Evolutionary conservation across 2,329 filamentous ascomycete species (phyloP).

Genomic region (Calcarisporium arbuscula): DNA sequence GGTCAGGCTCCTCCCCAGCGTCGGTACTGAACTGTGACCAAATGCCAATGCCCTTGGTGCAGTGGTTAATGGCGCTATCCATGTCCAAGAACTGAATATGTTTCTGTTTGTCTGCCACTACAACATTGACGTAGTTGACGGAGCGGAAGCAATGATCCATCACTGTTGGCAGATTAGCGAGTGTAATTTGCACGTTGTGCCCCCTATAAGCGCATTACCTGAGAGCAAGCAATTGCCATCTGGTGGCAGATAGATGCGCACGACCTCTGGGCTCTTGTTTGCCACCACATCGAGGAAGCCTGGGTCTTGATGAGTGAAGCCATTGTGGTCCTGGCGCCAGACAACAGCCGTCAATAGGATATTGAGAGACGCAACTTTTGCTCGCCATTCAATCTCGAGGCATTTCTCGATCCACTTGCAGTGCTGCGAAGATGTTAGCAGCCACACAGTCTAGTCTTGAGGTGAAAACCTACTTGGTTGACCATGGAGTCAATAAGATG

Average conservation of each 20-base stretch:
- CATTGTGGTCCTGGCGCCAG: slow-evolving; percentile 79
- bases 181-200: neutral
- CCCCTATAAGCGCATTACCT: slow-evolving; percentile 15
- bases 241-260: slow-evolving; percentile 74
- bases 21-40: slow-evolving; percentile 74
- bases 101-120: slow-evolving; percentile 74
- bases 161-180: slow-evolving; percentile 28
- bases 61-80: slow-evolving; percentile 67
- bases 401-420: slow-evolving; percentile 83
- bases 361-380: slow-evolving; percentile 68
- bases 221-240: slow-evolving; percentile 74
- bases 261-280: slow-evolving; percentile 75
- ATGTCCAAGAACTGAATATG: slow-evolving; percentile 71
- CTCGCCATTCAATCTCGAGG: slow-evolving; percentile 71
- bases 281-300: slow-evolving; percentile 74
- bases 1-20: slow-evolving; percentile 58
- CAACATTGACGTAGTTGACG: slow-evolving; percentile 73
- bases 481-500: slow-evolving; percentile 83
- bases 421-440: slow-evolving; percentile 38
- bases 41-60: slow-evolving; percentile 72
- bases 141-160: slow-evolving; percentile 71
- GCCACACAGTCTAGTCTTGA: neutral
- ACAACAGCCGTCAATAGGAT: slow-evolving; percentile 73
- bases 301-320: slow-evolving; percentile 76
- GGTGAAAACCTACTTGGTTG: slow-evolving; percentile 48